Evolutionary conservation across 345 rosid species (phyloP).

Genomic region (Durio zibethinus): DNA sequence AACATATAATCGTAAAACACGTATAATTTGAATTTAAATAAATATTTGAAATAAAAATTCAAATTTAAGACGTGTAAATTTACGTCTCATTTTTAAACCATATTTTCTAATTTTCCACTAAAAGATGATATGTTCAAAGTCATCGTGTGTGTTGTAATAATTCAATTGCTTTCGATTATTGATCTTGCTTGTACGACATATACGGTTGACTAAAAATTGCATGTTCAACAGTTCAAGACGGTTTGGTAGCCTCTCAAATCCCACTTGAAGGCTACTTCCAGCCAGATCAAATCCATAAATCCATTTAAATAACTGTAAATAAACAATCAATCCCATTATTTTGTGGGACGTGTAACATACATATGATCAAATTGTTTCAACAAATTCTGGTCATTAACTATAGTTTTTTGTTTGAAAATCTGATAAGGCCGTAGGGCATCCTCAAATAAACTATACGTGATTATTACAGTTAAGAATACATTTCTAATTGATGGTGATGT

Average conservation of each 20-base stretch:
- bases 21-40: background rate
- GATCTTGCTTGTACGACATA: background rate
- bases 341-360: background rate
- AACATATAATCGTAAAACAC: too few relatives aligned
- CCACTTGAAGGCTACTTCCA: background rate
- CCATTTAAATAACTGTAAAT: background rate
- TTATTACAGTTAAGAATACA: background rate
- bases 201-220: background rate
- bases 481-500: background rate
- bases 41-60: background rate
- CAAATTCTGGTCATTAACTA: background rate
- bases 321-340: background rate
- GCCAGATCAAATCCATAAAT: background rate
- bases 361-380: background rate
- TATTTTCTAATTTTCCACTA: background rate
- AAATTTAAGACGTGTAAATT: background rate
- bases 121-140: background rate
- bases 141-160: background rate
- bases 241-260: background rate
- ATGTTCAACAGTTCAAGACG: background rate
- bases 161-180: background rate
- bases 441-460: background rate
- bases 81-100: background rate
- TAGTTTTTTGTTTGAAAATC: background rate
- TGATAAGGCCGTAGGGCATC: background rate